phyloP scores from a whole-genome alignment of 805 yeast genomes.

The Cyberlindnera americana region DNA sequence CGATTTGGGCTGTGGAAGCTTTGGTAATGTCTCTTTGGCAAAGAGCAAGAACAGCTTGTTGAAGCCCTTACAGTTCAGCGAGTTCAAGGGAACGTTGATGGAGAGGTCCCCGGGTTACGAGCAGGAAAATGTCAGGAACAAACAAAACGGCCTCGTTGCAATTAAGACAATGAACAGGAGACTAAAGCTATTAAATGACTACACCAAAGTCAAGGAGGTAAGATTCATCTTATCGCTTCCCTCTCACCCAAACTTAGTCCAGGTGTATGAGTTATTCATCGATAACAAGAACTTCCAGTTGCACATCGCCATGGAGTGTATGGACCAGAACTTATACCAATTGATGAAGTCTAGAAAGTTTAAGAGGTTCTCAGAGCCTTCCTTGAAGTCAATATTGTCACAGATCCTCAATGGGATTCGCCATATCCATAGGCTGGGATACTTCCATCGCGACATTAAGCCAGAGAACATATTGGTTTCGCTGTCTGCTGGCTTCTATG shows the following conservation, averaged over 20 bases:
- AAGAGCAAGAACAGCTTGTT: slow-evolving; percentile 35
- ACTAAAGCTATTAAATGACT: slow-evolving; percentile 49
- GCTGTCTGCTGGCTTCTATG: slow-evolving; percentile 51
- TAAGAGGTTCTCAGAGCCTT: slow-evolving; percentile 49
- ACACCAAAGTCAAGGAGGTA: slow-evolving; percentile 60
- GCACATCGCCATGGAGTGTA: slow-evolving; percentile 84
- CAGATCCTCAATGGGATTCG: slow-evolving; percentile 75
- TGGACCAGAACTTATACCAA: slow-evolving; percentile 80
- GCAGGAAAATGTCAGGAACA: slow-evolving; percentile 32
- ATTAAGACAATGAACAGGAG: slow-evolving; percentile 72
- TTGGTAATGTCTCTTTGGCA: slow-evolving; percentile 68
- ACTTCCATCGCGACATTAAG: slow-evolving; percentile 86
- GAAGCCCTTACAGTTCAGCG: slow-evolving; percentile 16
- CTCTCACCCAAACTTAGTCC: slow-evolving; percentile 68
- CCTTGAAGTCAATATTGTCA: slow-evolving; percentile 61
- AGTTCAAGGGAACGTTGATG: slow-evolving; percentile 42
- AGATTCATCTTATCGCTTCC: slow-evolving; percentile 64
- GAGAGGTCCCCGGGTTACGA: slow-evolving; percentile 30
- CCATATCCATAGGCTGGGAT: slow-evolving; percentile 71
- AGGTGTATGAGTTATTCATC: slow-evolving; percentile 73
- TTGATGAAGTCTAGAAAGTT: slow-evolving; percentile 61
- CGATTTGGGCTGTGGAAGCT: slow-evolving; percentile 68
- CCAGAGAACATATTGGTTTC: slow-evolving; percentile 87
- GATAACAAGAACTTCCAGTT: slow-evolving; percentile 57
- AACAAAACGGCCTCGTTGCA: slow-evolving; percentile 54